Evolutionary conservation across 805 yeast genomes (phyloP).

Genomic region (Yarrowia sp.): DNA sequence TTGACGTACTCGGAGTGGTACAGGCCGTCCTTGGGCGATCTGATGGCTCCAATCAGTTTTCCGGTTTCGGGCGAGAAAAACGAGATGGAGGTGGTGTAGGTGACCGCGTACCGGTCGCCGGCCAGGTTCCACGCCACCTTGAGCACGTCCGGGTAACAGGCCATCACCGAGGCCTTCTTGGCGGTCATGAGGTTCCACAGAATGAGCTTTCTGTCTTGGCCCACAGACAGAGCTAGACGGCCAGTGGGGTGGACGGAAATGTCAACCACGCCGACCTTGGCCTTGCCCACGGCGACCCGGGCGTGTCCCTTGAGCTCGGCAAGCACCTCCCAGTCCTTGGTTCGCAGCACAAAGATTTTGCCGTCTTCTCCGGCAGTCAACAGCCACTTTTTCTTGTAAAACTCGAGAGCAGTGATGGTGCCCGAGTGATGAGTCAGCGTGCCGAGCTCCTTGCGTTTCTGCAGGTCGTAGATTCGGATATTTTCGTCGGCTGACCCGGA

Average conservation of each 20-base stretch:
- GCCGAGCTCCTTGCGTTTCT: constrained; percentile 92
- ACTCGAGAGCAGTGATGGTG: constrained; percentile 76
- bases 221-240: constrained; percentile 86
- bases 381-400: constrained; percentile 73
- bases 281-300: constrained; percentile 18
- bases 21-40: constrained; percentile 64
- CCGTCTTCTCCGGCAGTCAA: constrained; percentile 92
- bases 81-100: constrained; percentile 67
- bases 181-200: constrained; percentile 98
- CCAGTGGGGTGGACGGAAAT: constrained; percentile 90
- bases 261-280: constrained; percentile 76
- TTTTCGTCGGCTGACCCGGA: constrained; percentile 97
- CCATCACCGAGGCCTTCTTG: constrained; percentile 85
- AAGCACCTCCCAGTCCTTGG: constrained; percentile 94
- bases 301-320: constrained; percentile 87
- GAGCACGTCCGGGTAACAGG: constrained; percentile 49
- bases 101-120: constrained; percentile 81
- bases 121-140: constrained; percentile 61
- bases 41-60: constrained; percentile 58
- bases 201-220: constrained; percentile 81
- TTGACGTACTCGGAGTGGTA: constrained; percentile 59
- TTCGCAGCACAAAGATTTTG: constrained; percentile 87
- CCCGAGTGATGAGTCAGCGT: constrained; percentile 89
- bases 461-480: constrained; percentile 90
- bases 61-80: constrained; percentile 71